A percentile compares a stretch with the other conserved stretches of the same genome.
phyloP scores from a whole-genome alignment of 1,139 yeast species.

The Hemisphaericaspora subhashii region DNA sequence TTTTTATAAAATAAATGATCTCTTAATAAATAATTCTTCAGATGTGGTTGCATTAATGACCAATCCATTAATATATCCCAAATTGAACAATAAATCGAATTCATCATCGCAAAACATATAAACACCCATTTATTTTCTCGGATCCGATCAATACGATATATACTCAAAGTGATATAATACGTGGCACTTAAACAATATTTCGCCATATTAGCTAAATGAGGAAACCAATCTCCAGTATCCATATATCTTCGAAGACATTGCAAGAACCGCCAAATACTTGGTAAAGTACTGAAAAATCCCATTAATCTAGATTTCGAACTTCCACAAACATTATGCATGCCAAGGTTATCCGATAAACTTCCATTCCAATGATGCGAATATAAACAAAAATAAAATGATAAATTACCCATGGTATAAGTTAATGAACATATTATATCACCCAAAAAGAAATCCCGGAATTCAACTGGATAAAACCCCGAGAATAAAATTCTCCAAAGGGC shows the following conservation, averaged over 20 bases:
- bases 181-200: slow-evolving; percentile 69
- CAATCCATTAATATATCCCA: slow-evolving; percentile 98
- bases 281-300: slow-evolving; percentile 83
- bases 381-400: slow-evolving; percentile 82
- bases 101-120: slow-evolving; percentile 70
- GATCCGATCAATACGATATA: slow-evolving; percentile 66
- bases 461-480: slow-evolving; percentile 92
- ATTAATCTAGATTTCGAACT: slow-evolving; percentile 71
- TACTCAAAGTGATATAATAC: slow-evolving; percentile 74
- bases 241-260: slow-evolving; percentile 90
- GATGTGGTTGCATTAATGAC: slow-evolving; percentile 73
- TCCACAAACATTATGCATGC: slow-evolving; percentile 56
- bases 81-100: slow-evolving; percentile 64
- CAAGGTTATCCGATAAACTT: slow-evolving; percentile 33
- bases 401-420: slow-evolving; percentile 83
- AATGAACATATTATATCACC: slow-evolving; percentile 90
- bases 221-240: slow-evolving; percentile 95
- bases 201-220: slow-evolving; percentile 88
- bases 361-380: slow-evolving; percentile 72
- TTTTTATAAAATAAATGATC: slow-evolving; percentile 65
- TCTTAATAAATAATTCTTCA: slow-evolving; percentile 62
- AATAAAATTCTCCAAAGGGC: slow-evolving; percentile 71
- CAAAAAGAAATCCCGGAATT: slow-evolving; percentile 87
- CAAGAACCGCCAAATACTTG: slow-evolving; percentile 85
- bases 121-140: slow-evolving; percentile 53